Base-by-base conservation (phyloP, 352 stramenopile species). In the Pythium aquatile region DNA sequence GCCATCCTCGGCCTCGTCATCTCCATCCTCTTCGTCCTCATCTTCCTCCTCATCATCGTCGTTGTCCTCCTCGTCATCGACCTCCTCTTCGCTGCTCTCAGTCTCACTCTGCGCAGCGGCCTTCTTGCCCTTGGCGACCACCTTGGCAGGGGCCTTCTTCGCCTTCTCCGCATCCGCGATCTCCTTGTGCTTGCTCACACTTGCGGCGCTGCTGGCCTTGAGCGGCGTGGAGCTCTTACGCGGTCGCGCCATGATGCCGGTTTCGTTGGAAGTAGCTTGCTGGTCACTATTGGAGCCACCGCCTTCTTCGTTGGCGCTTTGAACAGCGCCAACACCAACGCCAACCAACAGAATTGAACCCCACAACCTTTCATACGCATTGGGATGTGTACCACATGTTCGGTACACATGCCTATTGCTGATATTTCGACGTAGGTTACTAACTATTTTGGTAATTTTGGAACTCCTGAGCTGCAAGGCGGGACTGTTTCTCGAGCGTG, bases 31-130 rank as follows among this genome's bases (percentile, higher is more conserved):
- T 1, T 74, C 75, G 8, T 85, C 79, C 29, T 80, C 73, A 9
- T 78, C 71, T 9, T 85, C 76, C 11, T 81, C 81, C n/a, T 85
- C 76, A 6, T 81, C 81, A n/a, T 85, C 80, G 13, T 87, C 77
- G 8, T 79, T 74, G 11, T 81, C 76, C 5, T 83, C 73, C 8
- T 85, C 73, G 9, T 83, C 44, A n/a, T 51, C 44, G 44, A 51
- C 82, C 17, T 73, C 66, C n/a, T 63, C 60, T n/a, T 67, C 66
- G 53, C 83, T 87, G 66, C 66, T 73, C 44, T 92, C 81, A 17
- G 81, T 87, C 11, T 79, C 78, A 29, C 79, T 87, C 44, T 51
- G 44, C n/a, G 29, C 44, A 5, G 44, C n/a, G n/a, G 44, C 44
- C n/a, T 51, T 51, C 44, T 51, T 51, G 44, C 44, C 14, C 44